Base-by-base conservation (phyloP, 2,329 filamentous ascomycete species). In the Periconia sp. region DNA sequence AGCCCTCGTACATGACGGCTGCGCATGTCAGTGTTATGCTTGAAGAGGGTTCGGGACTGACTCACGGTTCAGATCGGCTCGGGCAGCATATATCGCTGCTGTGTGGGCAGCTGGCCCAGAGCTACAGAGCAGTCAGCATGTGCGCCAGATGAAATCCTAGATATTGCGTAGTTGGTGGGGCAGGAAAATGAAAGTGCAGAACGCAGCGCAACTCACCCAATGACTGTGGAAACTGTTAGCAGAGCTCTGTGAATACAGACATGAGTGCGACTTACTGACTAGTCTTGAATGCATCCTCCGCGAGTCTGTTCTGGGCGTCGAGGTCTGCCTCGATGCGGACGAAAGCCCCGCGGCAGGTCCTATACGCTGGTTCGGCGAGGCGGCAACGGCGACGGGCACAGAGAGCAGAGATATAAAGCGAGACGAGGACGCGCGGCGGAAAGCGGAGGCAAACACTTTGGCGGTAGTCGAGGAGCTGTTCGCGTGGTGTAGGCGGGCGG, bases 21-120 rank as follows among this genome's bases (percentile, higher is more conserved):
- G 50, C 23, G 25, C 4, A 40, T 36, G 46, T 71, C 43, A 70
- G 61, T 36, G 23, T 16, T 11, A 4, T 21, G 15, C 15, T 7
- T 8, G 2, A 3, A 4, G 17, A 8, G 21, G 5, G n/a, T 18
- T n/a, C n/a, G 7, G 13, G 9, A 17, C n/a, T 7, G 10, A 72
- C 80, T 69, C 66, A 85, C 81, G 94, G 74, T 95, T 89, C 69
- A 99, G 77, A 71, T 99, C 92, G 49, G 94, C 94, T 69, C 94
- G 88, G 34, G 92, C 88, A 63, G 96, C 86, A 76, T 99, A 99
- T 70, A 99, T 85, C 71, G 94, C 94, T 50, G 94, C 94, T 33
- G 94, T 99, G 78, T 99, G 94, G 74, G 92, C 94, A 60, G 92
- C 94, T 52, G 94, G 94, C 78, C 94, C 94, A 51, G 94, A 99